A percentile compares a stretch with the other conserved stretches of the same genome.
phyloP scores from a whole-genome alignment of 768 basidiomycete species.

The Epithele typhae region DNA sequence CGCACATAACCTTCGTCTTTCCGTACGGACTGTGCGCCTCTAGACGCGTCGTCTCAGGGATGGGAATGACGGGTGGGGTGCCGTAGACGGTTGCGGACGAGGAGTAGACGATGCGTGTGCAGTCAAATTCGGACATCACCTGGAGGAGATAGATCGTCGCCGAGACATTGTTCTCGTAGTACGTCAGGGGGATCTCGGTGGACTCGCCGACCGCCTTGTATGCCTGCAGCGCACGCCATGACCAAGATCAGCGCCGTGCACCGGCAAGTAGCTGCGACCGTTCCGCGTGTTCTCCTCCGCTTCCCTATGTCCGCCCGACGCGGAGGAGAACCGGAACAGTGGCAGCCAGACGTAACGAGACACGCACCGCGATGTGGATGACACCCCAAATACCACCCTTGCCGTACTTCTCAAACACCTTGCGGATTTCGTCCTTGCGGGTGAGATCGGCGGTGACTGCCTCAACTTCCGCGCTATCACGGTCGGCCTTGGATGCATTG shows the following conservation, averaged over 20 bases:
- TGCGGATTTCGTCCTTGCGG: slow-evolving; percentile 60
- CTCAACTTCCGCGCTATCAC: slow-evolving; percentile 71
- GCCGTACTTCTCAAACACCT: slow-evolving; percentile 79
- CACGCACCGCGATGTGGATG: slow-evolving; percentile 86
- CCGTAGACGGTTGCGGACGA: slow-evolving; percentile 99
- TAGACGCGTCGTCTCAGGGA: slow-evolving; percentile 86
- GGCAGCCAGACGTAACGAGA: no score
- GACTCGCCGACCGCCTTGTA: slow-evolving; percentile 98
- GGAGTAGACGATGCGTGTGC: slow-evolving; percentile 89
- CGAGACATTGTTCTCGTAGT: slow-evolving; percentile 91
- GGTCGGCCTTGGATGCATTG: slow-evolving; percentile 62
- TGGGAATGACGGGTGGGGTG: slow-evolving; percentile 86
- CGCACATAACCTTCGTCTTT: slow-evolving; percentile 93
- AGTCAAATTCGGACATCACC: slow-evolving; percentile 80
- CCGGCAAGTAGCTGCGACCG: no score
- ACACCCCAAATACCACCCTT: slow-evolving; percentile 96
- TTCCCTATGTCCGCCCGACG: not conserved
- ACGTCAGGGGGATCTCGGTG: slow-evolving; percentile 85
- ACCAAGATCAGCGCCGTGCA: not conserved
- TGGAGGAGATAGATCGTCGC: slow-evolving; percentile 85
- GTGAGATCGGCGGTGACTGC: slow-evolving; percentile 71
- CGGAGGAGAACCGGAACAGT: not conserved
- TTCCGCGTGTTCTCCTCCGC: slow-evolving; percentile 1
- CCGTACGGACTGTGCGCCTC: slow-evolving; percentile 92
- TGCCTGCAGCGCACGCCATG: slow-evolving; percentile 47